Percentiles rank a stretch among this genome's conserved stretches.
phyloP scores from a whole-genome alignment of 345 rosid species.

The Camelina sativa region DNA sequence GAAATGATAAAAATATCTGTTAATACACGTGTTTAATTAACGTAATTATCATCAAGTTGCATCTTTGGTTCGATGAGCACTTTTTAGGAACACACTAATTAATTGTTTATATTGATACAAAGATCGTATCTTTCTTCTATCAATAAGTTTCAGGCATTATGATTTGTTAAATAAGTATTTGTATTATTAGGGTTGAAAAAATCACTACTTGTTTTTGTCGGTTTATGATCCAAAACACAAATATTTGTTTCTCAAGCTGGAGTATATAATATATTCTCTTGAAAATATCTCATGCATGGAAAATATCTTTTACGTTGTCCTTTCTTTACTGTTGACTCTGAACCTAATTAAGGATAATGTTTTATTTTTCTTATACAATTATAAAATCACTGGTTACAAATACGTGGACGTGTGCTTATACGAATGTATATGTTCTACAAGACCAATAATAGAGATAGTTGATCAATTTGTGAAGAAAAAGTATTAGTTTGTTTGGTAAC shows the following conservation, averaged over 20 bases:
- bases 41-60: constrained; percentile 15
- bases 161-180: constrained; percentile 17
- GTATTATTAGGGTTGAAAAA: too few species aligned
- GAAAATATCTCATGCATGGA: constrained; percentile 40
- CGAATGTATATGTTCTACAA: constrained; percentile 15
- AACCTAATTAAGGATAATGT: constrained; percentile 40
- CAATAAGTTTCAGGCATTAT: constrained; percentile 20
- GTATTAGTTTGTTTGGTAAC: constrained; percentile 34
- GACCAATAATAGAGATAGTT: constrained; percentile 29
- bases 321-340: constrained; percentile 26
- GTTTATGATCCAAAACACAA: constrained; percentile 31
- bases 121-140: constrained; percentile 1
- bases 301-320: constrained; percentile 39
- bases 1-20: neutral
- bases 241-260: too few species aligned
- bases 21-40: constrained; percentile 23
- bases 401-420: constrained; percentile 41
- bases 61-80: constrained; percentile 28
- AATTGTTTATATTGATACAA: neutral
- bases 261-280: neutral
- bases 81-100: constrained; percentile 25
- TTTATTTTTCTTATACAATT: neutral
- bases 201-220: constrained; percentile 7
- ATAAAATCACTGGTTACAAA: neutral
- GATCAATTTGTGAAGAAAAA: constrained; percentile 30